Base-by-base conservation (phyloP, 1,139 yeast genomes). In the Candida gigantensis region DNA sequence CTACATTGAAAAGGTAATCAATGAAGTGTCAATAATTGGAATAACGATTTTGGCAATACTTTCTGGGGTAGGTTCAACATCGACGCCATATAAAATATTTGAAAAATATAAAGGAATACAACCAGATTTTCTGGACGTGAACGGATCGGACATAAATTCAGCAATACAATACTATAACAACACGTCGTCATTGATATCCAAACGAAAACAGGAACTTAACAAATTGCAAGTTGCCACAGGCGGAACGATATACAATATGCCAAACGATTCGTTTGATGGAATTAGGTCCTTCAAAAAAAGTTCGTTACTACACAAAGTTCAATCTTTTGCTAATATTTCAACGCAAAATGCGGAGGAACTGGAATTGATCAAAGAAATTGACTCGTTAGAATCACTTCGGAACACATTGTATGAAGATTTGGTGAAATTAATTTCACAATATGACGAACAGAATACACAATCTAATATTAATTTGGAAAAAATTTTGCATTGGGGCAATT, bases 41-140 rank as follows among this genome's bases (percentile, higher is more conserved):
- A 80, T 85, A 17, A 78, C 87, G 1, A 63, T 81, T 26, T 81
- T 84, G 72, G 88, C 90, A 0, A 55, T 77, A 1, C 60, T 86
- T 26, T 81, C 89, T 2, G 95, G 94, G 0, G 66, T 85, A 30
- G 92, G 92, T 2, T 81, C 89, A 8, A 77, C 80, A 11, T 72
- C 89, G n/a, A 81, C 88, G 1, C 80, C 84, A 1, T 64, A 60
- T 42, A 53, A 55, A 27, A 35, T 48, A 14, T 4, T 36, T 45
- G 28, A 50, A 36, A 28, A 35, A 18, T 24, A 41, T 26, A 25
- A 19, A 14, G 24, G 14, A 13, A n/a, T 30, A 21, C 28, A 15
- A 15, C n/a, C 26, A 3, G 36, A 28, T 6, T 27, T 20, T 6
- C 36, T 27, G 10, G 39, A 36, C 7, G 33, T 57, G 3, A 47